phyloP scores from a whole-genome alignment of 2,329 filamentous ascomycete genomes.

The Allantophomopsis lycopodina region DNA sequence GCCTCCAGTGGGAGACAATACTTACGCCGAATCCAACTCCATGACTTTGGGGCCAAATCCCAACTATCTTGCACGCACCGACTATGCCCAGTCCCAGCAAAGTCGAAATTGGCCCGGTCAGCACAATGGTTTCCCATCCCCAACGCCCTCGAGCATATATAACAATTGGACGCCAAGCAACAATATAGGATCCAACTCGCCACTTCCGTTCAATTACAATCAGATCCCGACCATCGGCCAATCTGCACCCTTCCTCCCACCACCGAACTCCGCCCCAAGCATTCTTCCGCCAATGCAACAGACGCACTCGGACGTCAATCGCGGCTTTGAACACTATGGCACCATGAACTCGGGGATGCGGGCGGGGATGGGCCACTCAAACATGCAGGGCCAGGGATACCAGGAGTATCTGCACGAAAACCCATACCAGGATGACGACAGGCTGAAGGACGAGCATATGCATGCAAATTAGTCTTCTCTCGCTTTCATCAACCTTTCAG shows the following conservation, averaged over 20 bases:
- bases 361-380: constrained; percentile 7
- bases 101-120: constrained; percentile 4
- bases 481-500: no score
- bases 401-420: constrained; percentile 1
- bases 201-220: not conserved
- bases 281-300: constrained; percentile 2
- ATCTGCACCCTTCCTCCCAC: not conserved
- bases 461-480: no score
- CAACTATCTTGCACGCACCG: constrained; percentile 3
- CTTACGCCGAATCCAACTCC: constrained; percentile 8
- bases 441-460: no score
- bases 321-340: constrained; percentile 3
- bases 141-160: constrained; percentile 4
- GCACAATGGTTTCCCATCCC: constrained; percentile 1
- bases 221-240: not conserved
- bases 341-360: constrained; percentile 7
- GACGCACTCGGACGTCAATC: constrained; percentile 3
- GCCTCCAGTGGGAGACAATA: constrained; percentile 1
- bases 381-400: not conserved
- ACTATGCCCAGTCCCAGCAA: constrained; percentile 6
- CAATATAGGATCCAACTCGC: constrained; percentile 4
- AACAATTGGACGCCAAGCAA: constrained; percentile 6
- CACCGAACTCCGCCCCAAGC: not conserved
- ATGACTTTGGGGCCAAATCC: constrained; percentile 2
- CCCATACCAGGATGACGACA: not conserved